phyloP scores from a whole-genome alignment of 768 basidiomycete species.

The Lentinula aciculospora region DNA sequence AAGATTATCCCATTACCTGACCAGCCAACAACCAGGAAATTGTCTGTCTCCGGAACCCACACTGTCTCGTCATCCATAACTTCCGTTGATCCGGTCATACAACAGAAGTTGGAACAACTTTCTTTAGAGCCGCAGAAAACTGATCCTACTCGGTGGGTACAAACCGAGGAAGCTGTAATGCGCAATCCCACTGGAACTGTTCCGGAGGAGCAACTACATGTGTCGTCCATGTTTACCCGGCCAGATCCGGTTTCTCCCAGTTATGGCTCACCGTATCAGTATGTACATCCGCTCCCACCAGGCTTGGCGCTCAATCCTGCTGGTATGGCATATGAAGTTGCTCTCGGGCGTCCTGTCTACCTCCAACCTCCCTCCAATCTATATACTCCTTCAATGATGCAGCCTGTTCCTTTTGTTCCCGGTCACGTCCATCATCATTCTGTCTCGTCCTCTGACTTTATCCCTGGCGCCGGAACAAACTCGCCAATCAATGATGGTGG shows the following conservation, averaged over 20 bases:
- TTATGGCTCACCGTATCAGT: constrained; percentile 66
- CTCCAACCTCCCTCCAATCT: constrained; percentile 57
- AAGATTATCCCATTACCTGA: constrained; percentile 25
- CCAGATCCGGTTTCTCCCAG: constrained; percentile 47
- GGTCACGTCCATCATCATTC: constrained; percentile 60
- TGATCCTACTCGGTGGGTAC: constrained; percentile 30
- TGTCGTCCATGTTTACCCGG: constrained; percentile 37
- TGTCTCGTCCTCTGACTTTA: constrained; percentile 39
- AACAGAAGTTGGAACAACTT: constrained; percentile 35
- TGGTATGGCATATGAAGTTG: constrained; percentile 77
- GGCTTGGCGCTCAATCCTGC: constrained; percentile 71
- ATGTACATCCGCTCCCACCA: constrained; percentile 56
- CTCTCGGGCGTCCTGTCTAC: constrained; percentile 77
- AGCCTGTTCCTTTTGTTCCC: constrained; percentile 45
- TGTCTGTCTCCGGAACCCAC: constrained; percentile 13
- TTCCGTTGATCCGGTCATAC: constrained; percentile 24
- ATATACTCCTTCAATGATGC: constrained; percentile 62
- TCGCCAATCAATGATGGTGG: constrained; percentile 47
- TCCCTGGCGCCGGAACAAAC: constrained; percentile 48
- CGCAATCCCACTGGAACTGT: constrained; percentile 28
- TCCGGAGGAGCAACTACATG: constrained; percentile 20
- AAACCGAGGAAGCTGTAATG: constrained; percentile 45
- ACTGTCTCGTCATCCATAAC: constrained; percentile 17
- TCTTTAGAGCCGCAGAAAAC: constrained; percentile 25
- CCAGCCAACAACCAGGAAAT: constrained; percentile 6